Conservation (phyloP, 2,329 filamentous ascomycete genomes). For the Colletotrichum sp. region DNA sequence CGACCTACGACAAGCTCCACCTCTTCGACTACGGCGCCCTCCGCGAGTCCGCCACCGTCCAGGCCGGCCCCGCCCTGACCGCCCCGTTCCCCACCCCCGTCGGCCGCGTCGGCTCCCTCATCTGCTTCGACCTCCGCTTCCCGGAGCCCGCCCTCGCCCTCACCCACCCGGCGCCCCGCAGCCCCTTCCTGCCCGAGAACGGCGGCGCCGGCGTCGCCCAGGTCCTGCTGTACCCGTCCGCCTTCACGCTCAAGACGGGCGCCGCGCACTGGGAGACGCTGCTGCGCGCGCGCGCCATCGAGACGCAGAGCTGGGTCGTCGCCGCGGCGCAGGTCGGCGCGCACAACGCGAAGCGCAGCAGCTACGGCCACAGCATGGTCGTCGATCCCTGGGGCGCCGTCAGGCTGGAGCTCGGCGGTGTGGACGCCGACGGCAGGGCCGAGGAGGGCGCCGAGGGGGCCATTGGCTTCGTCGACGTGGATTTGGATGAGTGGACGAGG, state of each 20-base stretch:
- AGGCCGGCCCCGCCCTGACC: slow-evolving; percentile 68
- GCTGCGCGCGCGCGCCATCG: slow-evolving; percentile 81
- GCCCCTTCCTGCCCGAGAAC: slow-evolving; percentile 25
- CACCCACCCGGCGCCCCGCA: slow-evolving; percentile 44
- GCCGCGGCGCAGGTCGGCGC: slow-evolving; percentile 83
- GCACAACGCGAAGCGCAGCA: slow-evolving; percentile 76
- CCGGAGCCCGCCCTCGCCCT: slow-evolving; percentile 76
- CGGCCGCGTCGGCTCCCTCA: slow-evolving; percentile 78
- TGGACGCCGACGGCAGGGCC: slow-evolving; percentile 42
- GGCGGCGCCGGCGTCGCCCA: slow-evolving; percentile 59
- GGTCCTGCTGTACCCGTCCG: slow-evolving; percentile 84
- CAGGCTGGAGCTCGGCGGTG: slow-evolving; percentile 66
- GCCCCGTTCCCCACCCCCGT: slow-evolving; percentile 75
- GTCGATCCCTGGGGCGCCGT: slow-evolving; percentile 88
- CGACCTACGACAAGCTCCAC: slow-evolving; percentile 80
- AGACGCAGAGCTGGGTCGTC: slow-evolving; percentile 86
- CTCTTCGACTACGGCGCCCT: slow-evolving; percentile 75
- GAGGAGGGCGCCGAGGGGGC: slow-evolving; percentile 48
- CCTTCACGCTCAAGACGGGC: slow-evolving; percentile 88
- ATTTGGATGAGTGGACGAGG: slow-evolving; percentile 50
- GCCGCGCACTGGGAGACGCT: slow-evolving; percentile 85
- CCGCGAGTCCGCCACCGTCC: slow-evolving; percentile 63
- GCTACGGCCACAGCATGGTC: slow-evolving; percentile 87
- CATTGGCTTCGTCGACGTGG: slow-evolving; percentile 61
- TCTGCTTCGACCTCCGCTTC: slow-evolving; percentile 92